Evolutionary conservation across 805 yeast species (phyloP).

Genomic region (Zygosaccharomyces bisporus): DNA sequence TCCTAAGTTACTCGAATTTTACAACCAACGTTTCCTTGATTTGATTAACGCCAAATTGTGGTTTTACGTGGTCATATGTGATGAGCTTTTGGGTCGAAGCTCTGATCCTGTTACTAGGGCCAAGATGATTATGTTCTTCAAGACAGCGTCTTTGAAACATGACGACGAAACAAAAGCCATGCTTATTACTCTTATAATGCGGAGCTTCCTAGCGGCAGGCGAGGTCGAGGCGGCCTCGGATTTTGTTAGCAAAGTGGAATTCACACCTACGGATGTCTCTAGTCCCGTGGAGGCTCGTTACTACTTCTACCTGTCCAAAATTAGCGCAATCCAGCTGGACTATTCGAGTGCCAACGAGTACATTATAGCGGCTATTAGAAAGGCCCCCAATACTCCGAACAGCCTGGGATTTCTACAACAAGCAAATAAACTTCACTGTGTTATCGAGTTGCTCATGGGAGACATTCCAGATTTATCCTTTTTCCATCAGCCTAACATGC

Average conservation of each 20-base stretch:
- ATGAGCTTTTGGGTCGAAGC: constrained; percentile 49
- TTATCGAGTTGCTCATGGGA: constrained; percentile 91
- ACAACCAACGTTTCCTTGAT: constrained; percentile 81
- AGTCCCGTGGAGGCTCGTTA: constrained; percentile 90
- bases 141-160: constrained; percentile 88
- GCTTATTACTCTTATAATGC: constrained; percentile 75
- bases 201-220: constrained; percentile 72
- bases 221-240: constrained; percentile 86
- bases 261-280: constrained; percentile 59
- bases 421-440: constrained; percentile 81
- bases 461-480: constrained; percentile 88
- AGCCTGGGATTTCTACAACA: constrained; percentile 86
- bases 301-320: constrained; percentile 84
- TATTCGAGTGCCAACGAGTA: constrained; percentile 87
- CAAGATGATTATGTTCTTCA: constrained; percentile 64
- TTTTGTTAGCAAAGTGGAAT: constrained; percentile 81
- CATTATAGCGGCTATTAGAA: constrained; percentile 91
- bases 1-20: constrained; percentile 48
- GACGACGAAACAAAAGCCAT: constrained; percentile 90
- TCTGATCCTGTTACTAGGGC: constrained; percentile 48
- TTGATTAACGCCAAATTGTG: constrained; percentile 84
- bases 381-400: constrained; percentile 85
- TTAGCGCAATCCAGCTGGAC: constrained; percentile 87
- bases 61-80: constrained; percentile 82
- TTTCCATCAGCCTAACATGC: constrained; percentile 62